These are phyloP conservation scores for Citrus australasica DNA, from an alignment of 345 rosid species.

Conservation along the genomic window DNA sequence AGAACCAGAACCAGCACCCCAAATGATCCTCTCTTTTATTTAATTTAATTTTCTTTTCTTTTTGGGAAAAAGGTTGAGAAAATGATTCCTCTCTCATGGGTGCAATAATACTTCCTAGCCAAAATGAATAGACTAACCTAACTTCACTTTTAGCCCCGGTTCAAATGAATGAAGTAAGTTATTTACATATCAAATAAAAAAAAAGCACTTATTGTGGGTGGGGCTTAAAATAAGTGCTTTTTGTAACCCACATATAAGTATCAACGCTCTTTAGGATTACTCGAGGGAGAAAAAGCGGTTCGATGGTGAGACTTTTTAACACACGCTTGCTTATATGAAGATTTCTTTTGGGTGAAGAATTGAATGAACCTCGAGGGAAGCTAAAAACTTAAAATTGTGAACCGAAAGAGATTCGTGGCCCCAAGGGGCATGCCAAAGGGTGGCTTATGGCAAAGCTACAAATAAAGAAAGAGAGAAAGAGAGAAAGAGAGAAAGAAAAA, in stretches of 20 bases:
- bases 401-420: slow-evolving; percentile 24
- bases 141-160: not conserved
- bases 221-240: slow-evolving; percentile 8
- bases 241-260: not conserved
- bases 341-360: not conserved
- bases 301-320: not conserved
- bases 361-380: slow-evolving; percentile 8
- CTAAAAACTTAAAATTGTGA: not conserved
- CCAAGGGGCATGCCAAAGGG: slow-evolving; percentile 5
- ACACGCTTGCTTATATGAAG: not conserved
- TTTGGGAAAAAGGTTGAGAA: slow-evolving; percentile 3
- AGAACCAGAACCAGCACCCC: not conserved
- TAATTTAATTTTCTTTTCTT: not conserved
- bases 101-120: slow-evolving; percentile 10
- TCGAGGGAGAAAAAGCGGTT: not conserved
- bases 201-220: not conserved
- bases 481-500: not conserved
- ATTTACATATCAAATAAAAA: not conserved
- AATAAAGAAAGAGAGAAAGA: not conserved
- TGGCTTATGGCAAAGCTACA: not conserved
- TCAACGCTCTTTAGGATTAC: not conserved
- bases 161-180: not conserved
- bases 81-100: slow-evolving; percentile 20
- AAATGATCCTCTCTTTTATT: not conserved
- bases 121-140: not conserved